Evolutionary conservation across 1,139 yeast species (phyloP).

Genomic region (Saccharomyces pastorianus): DNA sequence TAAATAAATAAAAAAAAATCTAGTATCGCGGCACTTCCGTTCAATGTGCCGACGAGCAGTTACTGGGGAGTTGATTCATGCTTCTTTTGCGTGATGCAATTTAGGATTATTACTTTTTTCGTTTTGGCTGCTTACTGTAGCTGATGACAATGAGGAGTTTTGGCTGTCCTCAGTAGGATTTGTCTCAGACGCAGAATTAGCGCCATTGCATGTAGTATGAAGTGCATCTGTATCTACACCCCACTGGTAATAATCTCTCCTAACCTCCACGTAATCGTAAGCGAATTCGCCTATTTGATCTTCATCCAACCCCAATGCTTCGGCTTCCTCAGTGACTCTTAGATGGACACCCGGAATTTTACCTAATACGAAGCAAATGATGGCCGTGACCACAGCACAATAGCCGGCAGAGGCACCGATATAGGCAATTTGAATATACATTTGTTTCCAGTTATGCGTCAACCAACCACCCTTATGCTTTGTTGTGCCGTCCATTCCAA

Average conservation of each 20-base stretch:
- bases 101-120: background rate
- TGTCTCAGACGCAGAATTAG: background rate
- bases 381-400: constrained; percentile 66
- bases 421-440: constrained; percentile 83
- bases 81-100: background rate
- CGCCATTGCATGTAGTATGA: background rate
- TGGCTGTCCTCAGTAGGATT: background rate
- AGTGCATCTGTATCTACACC: constrained; percentile 29
- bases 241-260: constrained; percentile 85
- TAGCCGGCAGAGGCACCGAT: constrained; percentile 68
- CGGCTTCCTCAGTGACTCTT: constrained; percentile 77
- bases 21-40: background rate
- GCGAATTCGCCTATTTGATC: constrained; percentile 98
- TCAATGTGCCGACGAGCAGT: background rate
- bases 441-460: constrained; percentile 80
- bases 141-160: background rate
- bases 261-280: constrained; percentile 91
- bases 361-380: constrained; percentile 67
- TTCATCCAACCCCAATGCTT: constrained; percentile 86
- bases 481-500: constrained; percentile 80
- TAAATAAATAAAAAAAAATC: background rate
- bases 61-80: background rate
- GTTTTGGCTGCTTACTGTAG: background rate
- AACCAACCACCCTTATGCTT: constrained; percentile 89
- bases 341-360: constrained; percentile 76